Conservation (phyloP, 441 rosid species). For the California macrophylla region DNA sequence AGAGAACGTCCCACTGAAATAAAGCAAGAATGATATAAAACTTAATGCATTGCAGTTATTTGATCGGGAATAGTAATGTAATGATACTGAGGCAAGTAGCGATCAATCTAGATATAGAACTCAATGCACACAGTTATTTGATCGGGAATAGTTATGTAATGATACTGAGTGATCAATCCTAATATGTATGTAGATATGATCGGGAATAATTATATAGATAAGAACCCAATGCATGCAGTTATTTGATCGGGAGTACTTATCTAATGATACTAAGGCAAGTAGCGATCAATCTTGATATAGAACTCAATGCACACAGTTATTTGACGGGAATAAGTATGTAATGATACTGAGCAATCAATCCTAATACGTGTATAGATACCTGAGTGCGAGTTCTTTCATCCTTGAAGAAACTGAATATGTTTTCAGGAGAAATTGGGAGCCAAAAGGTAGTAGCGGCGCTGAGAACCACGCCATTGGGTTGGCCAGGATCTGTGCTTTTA, state of each 20-base stretch:
- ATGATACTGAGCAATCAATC: too few relatives aligned
- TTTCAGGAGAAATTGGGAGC: conserved; percentile 74
- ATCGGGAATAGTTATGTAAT: neutral
- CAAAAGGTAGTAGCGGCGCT: conserved; percentile 87
- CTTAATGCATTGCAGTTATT: too few relatives aligned
- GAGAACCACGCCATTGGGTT: conserved; percentile 71
- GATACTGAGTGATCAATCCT: too few relatives aligned
- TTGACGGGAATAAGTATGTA: neutral
- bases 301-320: neutral
- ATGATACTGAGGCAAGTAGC: too few relatives aligned
- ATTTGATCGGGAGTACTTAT: too few relatives aligned
- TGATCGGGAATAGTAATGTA: too few relatives aligned
- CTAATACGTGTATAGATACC: conserved; percentile 30
- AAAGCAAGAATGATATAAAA: conserved; percentile 10
- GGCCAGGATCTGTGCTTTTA: conserved; percentile 64
- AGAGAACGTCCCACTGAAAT: conserved; percentile 89
- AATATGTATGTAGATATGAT: conserved; percentile 13
- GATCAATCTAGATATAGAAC: too few relatives aligned
- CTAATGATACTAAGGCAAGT: too few relatives aligned
- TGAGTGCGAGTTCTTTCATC: conserved; percentile 89
- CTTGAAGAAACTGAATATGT: conserved; percentile 67
- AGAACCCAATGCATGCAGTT: too few relatives aligned
- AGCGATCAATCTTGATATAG: too few relatives aligned
- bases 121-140: neutral
- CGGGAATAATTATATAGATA: too few relatives aligned